Evolutionary conservation across 108 stramenopile genomes (phyloP).

Genomic region (Cylindrotheca fusiformis): DNA sequence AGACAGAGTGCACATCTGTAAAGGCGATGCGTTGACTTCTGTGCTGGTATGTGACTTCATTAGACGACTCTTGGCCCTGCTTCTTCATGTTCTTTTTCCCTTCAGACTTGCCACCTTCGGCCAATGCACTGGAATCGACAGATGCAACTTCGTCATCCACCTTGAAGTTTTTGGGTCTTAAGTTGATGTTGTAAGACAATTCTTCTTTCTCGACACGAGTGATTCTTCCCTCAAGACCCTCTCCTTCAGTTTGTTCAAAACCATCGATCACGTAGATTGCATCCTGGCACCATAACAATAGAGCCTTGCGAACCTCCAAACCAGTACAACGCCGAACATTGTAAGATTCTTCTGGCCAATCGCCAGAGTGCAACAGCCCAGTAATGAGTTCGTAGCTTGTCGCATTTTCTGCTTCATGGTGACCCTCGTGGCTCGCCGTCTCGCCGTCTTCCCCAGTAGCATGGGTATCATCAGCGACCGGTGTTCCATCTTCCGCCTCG

Average conservation of each 20-base stretch:
- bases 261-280: slow-evolving; percentile 88
- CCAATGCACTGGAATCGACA: slow-evolving; percentile 17
- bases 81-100: slow-evolving; percentile 40
- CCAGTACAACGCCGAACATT: slow-evolving; percentile 87
- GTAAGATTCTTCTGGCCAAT: slow-evolving; percentile 86
- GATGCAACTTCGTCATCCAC: slow-evolving; percentile 31
- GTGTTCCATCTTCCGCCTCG: slow-evolving; percentile 6
- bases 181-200: slow-evolving; percentile 73
- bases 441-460: slow-evolving; percentile 7
- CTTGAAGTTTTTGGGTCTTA: slow-evolving; percentile 56
- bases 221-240: slow-evolving; percentile 81
- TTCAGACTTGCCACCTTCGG: slow-evolving; percentile 18
- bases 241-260: slow-evolving; percentile 80
- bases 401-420: slow-evolving; percentile 46
- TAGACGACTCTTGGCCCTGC: slow-evolving; percentile 25
- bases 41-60: slow-evolving; percentile 82
- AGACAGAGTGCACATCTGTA: slow-evolving; percentile 78
- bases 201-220: slow-evolving; percentile 74
- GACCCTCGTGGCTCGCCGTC: slow-evolving; percentile 25
- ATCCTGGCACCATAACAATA: slow-evolving; percentile 78
- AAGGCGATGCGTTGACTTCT: slow-evolving; percentile 84
- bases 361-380: slow-evolving; percentile 76
- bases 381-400: slow-evolving; percentile 86
- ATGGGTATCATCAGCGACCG: not conserved
- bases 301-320: slow-evolving; percentile 79